Evolutionary conservation across 139 green algal species (phyloP), one percentile per base, ranked within the genome.

Genomic region (Bryopsis sp.): DNA sequence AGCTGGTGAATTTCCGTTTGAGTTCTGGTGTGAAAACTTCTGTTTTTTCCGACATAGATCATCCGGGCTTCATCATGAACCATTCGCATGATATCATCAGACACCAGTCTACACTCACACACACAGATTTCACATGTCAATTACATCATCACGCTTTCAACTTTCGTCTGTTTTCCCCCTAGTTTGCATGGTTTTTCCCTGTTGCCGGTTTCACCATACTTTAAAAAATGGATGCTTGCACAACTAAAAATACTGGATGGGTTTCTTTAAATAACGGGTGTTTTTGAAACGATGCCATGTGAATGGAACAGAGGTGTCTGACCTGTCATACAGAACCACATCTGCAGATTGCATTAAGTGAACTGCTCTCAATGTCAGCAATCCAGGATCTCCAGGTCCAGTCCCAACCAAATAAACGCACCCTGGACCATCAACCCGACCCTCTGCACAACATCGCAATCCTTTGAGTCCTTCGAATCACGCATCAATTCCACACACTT

Each of bases 31-130:
- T 98, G 95, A 70, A 92, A 96, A 68, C 92, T 87, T 8, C 67
- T 59, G 60, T 93, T 74, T 85, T 99, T 99, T 59, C 95, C 95
- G 39, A 98, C 95, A 61, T 98, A 98, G 48, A 99, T 81, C 88
- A 97, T 94, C 24, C 82, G 74, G 4, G 91, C 90, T 8, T 63
- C 71, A 0, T 73, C 72, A 54, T 83, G 70, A 4, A 95, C 78
- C 36, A 97, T 62, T 29, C 75, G 54, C 58, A 99, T 74, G 39
- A 99, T 96, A 60, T 97, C 92, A 28, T 88, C 71, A 0, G 86
- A 92, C 19, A 97, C 87, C 5, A 97, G 79, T 29, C 86, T 89
- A 64, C 65, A 71, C 11, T 11, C 11, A 15, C n/a, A 4, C 60
- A 37, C 58, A 34, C 1, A 68, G 28, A 65, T 68, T n/a, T n/a